Base-by-base conservation (phyloP, 495 filamentous ascomycete genomes). In the Aspergillus diversus region DNA sequence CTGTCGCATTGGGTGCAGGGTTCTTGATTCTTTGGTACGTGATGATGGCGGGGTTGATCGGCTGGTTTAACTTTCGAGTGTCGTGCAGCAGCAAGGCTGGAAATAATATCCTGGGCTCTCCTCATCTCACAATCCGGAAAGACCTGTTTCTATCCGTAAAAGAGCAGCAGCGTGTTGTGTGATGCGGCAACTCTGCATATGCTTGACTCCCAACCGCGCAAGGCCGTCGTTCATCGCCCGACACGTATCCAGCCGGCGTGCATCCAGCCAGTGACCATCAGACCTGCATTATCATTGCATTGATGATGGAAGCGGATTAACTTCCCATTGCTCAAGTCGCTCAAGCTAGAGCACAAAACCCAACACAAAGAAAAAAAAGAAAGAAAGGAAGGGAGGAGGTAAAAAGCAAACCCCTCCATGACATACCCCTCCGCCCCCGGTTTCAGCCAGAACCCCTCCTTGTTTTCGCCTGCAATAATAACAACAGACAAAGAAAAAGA, bases 381-480 rank as follows among this genome's bases (percentile, higher is more conserved):
- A 34, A 34, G 32, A 7, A 32, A 13, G 13, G 32, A 33, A 34
- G 34, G 7, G 21, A n/a, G 7, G 9, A 49, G 9, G 21, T 27
- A 50, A 50, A 50, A 50, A 50, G n/a, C 47, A 50, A 50, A 50
- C n/a, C 47, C 47, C 47, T 50, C 47, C 47, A 50, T 27, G 21
- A 27, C n/a, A 27, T 50, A 7, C 11, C 2, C n/a, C n/a, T 12
- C 9, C 51, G 7, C 13, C 8, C 27, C 31, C 8, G 15, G 33
- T 54, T 34, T 54, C 51, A n/a, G 33, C 51, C 51, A 54, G 51
- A 34, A 54, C 51, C 51, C 51, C 51, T 54, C 33, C 51, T 54
- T 50, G 17, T 27, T 17, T 9, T 27, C 39, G 39, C 47, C 47
- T 7, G 16, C 47, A 9, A 50, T 50, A 50, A 50, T 17, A 50